Evolutionary conservation across 768 basidiomycete species (phyloP).

Genomic region (Pleurotus cornucopiae): DNA sequence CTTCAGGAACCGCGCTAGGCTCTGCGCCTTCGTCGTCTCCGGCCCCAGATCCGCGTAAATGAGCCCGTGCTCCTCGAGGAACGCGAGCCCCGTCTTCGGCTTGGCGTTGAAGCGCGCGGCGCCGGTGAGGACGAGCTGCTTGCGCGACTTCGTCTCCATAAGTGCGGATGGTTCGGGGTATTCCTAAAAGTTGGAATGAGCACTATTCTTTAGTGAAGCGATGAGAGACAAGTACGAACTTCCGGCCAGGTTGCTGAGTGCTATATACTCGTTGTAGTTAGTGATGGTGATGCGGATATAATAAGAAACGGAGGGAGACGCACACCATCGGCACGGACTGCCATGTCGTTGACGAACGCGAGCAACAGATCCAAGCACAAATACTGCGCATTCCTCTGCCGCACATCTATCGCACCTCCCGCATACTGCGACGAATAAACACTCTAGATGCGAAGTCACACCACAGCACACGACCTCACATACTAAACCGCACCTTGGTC

Average conservation of each 20-base stretch:
- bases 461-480: conserved; percentile 10
- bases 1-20: conserved; percentile 85
- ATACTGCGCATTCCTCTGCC: conserved; percentile 76
- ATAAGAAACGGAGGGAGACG: conserved; percentile 16
- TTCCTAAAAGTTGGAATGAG: conserved; percentile 29
- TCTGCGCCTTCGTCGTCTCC: conserved; percentile 54
- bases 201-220: too few relatives aligned
- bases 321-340: conserved; percentile 53
- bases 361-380: conserved; percentile 86
- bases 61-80: conserved; percentile 87
- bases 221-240: conserved; percentile 32
- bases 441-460: conserved; percentile 42
- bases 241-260: conserved; percentile 52
- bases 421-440: conserved; percentile 70
- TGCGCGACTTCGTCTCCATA: conserved; percentile 72
- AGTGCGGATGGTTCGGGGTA: conserved; percentile 55
- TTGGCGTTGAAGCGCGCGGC: conserved; percentile 88
- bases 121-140: conserved; percentile 80
- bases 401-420: conserved; percentile 49
- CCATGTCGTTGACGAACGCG: conserved; percentile 86
- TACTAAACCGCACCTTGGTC: conserved; percentile 55
- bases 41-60: conserved; percentile 67
- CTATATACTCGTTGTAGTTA: too few relatives aligned
- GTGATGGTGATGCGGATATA: too few relatives aligned
- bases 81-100: conserved; percentile 86